Conservation (phyloP, 164 flowering plant species). For the Santalum album region DNA sequence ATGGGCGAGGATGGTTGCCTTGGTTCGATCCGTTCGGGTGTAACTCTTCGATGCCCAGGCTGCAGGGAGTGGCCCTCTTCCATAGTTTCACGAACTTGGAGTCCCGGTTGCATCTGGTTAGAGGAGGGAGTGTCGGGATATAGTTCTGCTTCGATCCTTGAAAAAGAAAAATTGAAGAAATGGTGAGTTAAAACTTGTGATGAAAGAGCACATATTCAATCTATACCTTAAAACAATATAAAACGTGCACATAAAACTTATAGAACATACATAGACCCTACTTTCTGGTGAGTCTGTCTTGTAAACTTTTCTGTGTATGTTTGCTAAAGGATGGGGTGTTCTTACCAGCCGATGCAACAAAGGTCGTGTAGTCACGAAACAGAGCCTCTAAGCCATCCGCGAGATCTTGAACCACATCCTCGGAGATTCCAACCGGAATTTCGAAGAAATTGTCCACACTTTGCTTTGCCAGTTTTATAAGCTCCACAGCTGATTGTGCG, state of each 20-base stretch:
- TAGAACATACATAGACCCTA: too few relatives aligned
- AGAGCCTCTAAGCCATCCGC: conserved; percentile 56
- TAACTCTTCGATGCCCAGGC: conserved; percentile 22
- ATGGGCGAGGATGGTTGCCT: conserved; percentile 65
- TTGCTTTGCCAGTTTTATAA: conserved; percentile 52
- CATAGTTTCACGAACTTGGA: conserved; percentile 56
- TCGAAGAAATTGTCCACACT: conserved; percentile 66
- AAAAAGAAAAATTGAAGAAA: neutral
- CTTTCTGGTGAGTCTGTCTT: too few relatives aligned
- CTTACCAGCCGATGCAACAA: conserved; percentile 82
- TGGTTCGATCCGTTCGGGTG: conserved; percentile 15
- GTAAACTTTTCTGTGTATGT: too few relatives aligned
- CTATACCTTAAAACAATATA: too few relatives aligned
- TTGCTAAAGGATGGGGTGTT: too few relatives aligned
- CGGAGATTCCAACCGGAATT: conserved; percentile 51
- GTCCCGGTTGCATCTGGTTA: conserved; percentile 80
- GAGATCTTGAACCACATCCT: conserved; percentile 55
- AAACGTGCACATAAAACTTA: too few relatives aligned
- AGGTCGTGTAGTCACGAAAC: conserved; percentile 57
- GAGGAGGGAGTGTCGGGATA: conserved; percentile 71
- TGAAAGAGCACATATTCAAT: neutral
- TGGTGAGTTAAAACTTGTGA: neutral
- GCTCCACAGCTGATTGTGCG: conserved; percentile 74
- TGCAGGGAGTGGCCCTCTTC: conserved; percentile 62
- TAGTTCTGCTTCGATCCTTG: conserved; percentile 80